These are phyloP conservation scores for Nematocida sp. DNA, from an alignment of 371 early-diverging fungal species.

Conservation along the genomic window DNA sequence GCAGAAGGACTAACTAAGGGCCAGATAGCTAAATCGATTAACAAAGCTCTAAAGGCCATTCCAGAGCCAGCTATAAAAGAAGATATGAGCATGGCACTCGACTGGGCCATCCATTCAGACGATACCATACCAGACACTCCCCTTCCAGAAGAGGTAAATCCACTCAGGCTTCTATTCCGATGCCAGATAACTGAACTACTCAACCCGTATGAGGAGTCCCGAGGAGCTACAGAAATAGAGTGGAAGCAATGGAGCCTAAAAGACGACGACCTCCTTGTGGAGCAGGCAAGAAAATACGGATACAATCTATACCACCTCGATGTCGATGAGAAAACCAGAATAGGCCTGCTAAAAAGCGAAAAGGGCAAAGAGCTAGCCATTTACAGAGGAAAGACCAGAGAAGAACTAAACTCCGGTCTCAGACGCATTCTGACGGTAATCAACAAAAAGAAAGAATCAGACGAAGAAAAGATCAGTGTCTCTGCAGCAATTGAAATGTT, in stretches of 20 bases:
- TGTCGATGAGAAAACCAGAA: conserved; percentile 19
- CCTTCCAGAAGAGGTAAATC: conserved; percentile 40
- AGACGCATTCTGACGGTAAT: conserved; percentile 60
- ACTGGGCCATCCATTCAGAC: conserved; percentile 32
- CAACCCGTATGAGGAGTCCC: conserved; percentile 34
- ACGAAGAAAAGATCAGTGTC: conserved; percentile 56
- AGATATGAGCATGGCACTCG: conserved; percentile 24
- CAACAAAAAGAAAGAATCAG: conserved; percentile 58
- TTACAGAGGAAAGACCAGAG: conserved; percentile 52
- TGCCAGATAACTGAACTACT: conserved; percentile 58
- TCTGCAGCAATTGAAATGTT: conserved; percentile 59
- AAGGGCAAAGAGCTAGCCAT: conserved; percentile 38
- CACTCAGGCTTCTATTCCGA: conserved; percentile 58
- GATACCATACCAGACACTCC: not conserved
- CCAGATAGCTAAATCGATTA: conserved; percentile 3
- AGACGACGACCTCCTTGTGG: conserved; percentile 60
- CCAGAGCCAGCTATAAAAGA: not conserved
- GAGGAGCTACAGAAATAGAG: conserved; percentile 54
- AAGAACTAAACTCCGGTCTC: conserved; percentile 63
- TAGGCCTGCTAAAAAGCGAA: conserved; percentile 50
- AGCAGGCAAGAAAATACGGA: conserved; percentile 53
- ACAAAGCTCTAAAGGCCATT: conserved; percentile 16
- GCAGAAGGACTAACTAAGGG: conserved; percentile 13
- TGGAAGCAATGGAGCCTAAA: conserved; percentile 60
- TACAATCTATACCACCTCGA: conserved; percentile 60